Evolutionary conservation across 768 basidiomycete genomes (phyloP), one percentile per base, ranked within the genome.

Genomic region (Albatrellus ellisii): DNA sequence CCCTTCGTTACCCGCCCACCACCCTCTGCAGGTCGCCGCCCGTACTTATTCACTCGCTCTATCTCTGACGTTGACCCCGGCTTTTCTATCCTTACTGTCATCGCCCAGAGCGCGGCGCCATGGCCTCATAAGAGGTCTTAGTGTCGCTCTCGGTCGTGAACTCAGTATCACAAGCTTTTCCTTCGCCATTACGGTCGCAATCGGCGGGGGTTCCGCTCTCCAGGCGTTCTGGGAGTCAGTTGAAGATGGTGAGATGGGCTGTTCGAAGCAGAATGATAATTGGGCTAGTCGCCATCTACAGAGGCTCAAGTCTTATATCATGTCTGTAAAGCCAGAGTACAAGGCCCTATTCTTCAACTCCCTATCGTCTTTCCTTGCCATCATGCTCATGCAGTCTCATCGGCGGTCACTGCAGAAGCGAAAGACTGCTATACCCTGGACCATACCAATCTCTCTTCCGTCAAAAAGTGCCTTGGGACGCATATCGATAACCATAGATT

Each of bases 31-130:
- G 41, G 63, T 82, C 31, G 68, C 77, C 1, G 54, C 79, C 24
- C 69, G 83, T 48, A 79, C 85, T 0, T 87, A 84, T 57, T 65
- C 63, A 4, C 69, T 87, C 8, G 67, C 73, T 0, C 62, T 82
- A 7, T 76, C 72, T 2, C 66, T 86, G 17, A 73, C 75, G 1
- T 65, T 87, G n/a, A 74, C 73, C 2, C 83, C 84, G 1, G 64
- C 72, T 2, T 59, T 84, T 8, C 44, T 83, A 2, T 73, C 77
- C 1, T 66, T 79, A 45, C 26, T 74, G 9, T 57, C 63, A 1
- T 59, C 69, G 4, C 35, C 45, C 3, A 59, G 48, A 39, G 36
- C 54, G 24, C 52, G 43, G 45, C 46, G 43, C 21, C 59, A 40
- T 41, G 56, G 37, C 45, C 52, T 43, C 32, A 39, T 49, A 18